These are phyloP conservation scores for Oenanthe javanica DNA, from an alignment of 140 eudicot genomes.

Conservation along the genomic window DNA sequence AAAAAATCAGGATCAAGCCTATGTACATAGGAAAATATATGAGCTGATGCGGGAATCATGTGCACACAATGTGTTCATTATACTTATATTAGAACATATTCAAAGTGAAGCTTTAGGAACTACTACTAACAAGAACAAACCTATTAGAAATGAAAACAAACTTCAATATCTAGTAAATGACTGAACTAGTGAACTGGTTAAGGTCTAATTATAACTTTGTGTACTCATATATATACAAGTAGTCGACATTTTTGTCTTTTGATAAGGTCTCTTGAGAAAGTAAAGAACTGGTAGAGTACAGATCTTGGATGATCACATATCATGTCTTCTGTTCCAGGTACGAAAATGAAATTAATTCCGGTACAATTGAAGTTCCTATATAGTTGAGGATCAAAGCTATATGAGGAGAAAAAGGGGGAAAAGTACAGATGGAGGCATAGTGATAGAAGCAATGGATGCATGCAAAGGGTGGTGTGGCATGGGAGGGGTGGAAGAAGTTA, in stretches of 20 bases:
- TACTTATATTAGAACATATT: not conserved
- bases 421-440: slow-evolving; percentile 20
- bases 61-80: not conserved
- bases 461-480: slow-evolving; percentile 33
- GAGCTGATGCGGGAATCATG: not conserved
- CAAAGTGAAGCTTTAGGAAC: not conserved
- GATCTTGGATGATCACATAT: not conserved
- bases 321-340: not conserved
- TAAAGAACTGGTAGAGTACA: not conserved
- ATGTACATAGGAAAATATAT: not conserved
- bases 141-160: too few relatives aligned
- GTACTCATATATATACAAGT: not conserved
- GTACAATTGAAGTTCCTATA: not conserved
- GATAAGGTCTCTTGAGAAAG: not conserved
- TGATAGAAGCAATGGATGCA: slow-evolving; percentile 28
- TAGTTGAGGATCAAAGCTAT: slow-evolving; percentile 3
- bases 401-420: slow-evolving; percentile 19
- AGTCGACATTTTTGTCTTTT: not conserved
- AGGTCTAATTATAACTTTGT: not conserved
- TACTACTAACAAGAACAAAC: not conserved
- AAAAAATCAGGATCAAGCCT: too few relatives aligned
- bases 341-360: not conserved
- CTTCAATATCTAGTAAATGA: not conserved
- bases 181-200: not conserved
- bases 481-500: slow-evolving; percentile 50